Percentiles rank a stretch among this genome's conserved stretches.
Evolutionary conservation across 495 filamentous ascomycete genomes (phyloP).

Genomic region (Cryomyces minteri): DNA sequence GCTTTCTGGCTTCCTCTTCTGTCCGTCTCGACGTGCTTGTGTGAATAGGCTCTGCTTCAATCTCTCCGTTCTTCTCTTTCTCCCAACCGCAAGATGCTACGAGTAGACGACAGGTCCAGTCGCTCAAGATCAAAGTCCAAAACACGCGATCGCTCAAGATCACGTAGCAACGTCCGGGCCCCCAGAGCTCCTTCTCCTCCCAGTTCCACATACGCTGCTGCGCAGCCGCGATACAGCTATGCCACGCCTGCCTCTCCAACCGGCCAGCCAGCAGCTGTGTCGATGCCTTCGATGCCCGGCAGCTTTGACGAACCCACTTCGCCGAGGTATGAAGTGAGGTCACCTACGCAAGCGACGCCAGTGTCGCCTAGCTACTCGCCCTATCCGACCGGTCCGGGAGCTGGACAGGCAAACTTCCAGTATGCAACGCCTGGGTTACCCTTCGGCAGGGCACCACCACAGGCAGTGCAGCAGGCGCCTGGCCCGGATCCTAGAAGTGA

Average conservation of each 20-base stretch:
- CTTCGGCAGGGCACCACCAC: too few relatives aligned
- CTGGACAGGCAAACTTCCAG: not conserved
- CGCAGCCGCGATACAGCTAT: not conserved
- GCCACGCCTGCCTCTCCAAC: not conserved
- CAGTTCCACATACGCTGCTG: not conserved
- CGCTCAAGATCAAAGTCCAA: not conserved
- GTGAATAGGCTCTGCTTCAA: too few relatives aligned
- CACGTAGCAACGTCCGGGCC: not conserved
- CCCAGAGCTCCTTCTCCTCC: not conserved
- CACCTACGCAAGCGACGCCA: not conserved
- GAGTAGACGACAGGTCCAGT: not conserved
- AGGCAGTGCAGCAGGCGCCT: too few relatives aligned
- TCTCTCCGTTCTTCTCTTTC: too few relatives aligned
- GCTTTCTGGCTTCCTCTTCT: too few relatives aligned
- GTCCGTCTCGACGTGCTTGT: too few relatives aligned
- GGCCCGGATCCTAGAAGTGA: too few relatives aligned
- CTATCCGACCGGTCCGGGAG: not conserved
- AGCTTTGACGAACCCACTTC: not conserved
- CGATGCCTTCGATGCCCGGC: not conserved
- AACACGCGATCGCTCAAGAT: not conserved
- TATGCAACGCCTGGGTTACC: too few relatives aligned
- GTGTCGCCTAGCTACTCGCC: not conserved
- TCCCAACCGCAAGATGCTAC: too few relatives aligned
- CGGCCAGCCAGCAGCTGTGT: not conserved
- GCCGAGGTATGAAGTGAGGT: not conserved